Base-by-base conservation (phyloP, 202 grass and related monocot genomes). In the Carex sylvatica region DNA sequence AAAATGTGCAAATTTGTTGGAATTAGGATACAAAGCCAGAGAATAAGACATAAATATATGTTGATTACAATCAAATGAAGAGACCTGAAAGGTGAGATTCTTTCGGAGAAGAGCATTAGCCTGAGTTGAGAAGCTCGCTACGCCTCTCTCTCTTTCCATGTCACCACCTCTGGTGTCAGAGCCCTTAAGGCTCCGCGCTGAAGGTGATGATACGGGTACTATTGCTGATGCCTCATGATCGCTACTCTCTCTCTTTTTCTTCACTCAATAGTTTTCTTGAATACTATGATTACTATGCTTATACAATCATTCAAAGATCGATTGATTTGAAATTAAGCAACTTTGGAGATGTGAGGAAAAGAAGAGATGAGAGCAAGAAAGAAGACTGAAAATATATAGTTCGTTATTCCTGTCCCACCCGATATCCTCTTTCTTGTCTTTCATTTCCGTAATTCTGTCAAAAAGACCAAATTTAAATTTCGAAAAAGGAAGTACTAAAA, bases 101-200 rank as follows among this genome's bases (percentile, higher is more conserved):
- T 97, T 97, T 84, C 91, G 89, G 84, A 97, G 94, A 71, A 97
- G 94, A 42, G 92, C 94, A 85, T 97, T 92, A 66, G 94, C 94
- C 83, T 97, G 94, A 46, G 94, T 94, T 13, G 26, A 44, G 74
- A 92, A 94, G 58, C 90, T 88, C 3, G 94, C 91, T 0, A 88
- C 35, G 23, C 66, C 86, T 81, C 91, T 80, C 4, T 89, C 60
- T 6, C 80, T 26, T 16, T 38, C 8, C 16, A 83, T 1, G 6
- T 58, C 5, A 55, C 85, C 90, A 82, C 65, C 3, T 44, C 68
- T 19, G 3, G 23, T 75, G 13, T 24, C 1, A 20, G 18, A 40
- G 61, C 65, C 12, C n/a, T 35, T 30, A 20, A 83, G 65, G 13
- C 47, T 30, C 23, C 9, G 47, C 22, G 0, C 49, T 1, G 72